Base-by-base conservation (phyloP, 306 rosid species). In the Inga oerstediana region DNA sequence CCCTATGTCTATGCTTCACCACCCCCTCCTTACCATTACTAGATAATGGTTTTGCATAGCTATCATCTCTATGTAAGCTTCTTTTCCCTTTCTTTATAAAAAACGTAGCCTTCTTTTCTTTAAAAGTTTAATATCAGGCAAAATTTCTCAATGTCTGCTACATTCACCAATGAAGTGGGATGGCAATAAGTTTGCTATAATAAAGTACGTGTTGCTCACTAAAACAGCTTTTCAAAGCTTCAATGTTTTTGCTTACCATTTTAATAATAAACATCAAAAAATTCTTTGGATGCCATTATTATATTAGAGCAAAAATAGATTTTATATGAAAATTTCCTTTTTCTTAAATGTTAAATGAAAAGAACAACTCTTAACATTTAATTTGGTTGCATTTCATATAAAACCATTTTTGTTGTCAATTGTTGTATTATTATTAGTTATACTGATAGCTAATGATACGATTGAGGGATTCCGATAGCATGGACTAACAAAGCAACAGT, bases 1-100 rank as follows among this genome's bases (percentile, higher is more conserved):
- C 69, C 68, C 37, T 62, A 89, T 78, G 16, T 68, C 83, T 89
- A 89, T 43, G 34, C 89, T 20, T 89, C 92, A 69, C 93, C 92
- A 20, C 92, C 96, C 74, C 93, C 96, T 27, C 92, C 92, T 16
- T 75, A 90, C 87, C 85, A 90, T 82, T 69, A 84, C 86, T 92
- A 92, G 92, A 88, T 11, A 79, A 68, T 59, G 39, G 67, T n/a
- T 65, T 67, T 27, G 20, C 16, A n/a, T 34, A 65, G 64, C 64
- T 52, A 11, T 4, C 49, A 75, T 72, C 89, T 65, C n/a, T 2
- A 2, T 14, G 93, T 89, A 68, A 88, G 84, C 67, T 81, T 58
- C 68, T 43, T 37, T 19, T 8, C n/a, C 20, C 13, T 3, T 12
- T 10, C 41, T 64, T 64, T 3, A 24, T 22, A 59, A 1, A 59